Base-by-base conservation (phyloP, 2,329 filamentous ascomycete genomes). In the Colletotrichum salicis region DNA sequence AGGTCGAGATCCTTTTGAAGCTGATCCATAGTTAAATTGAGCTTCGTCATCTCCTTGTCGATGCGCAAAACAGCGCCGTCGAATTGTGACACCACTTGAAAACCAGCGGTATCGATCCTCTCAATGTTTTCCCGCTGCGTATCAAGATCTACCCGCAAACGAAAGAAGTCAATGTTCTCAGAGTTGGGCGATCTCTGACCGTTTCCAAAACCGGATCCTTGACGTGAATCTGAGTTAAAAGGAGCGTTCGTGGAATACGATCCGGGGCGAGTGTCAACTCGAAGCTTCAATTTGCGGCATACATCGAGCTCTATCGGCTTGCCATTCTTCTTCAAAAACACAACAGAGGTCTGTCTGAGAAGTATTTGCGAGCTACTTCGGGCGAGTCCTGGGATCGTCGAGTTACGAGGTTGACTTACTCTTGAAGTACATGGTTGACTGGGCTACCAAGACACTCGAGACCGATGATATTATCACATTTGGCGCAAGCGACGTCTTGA, bases 351-450 rank as follows among this genome's bases (percentile, higher is more conserved):
- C 45, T 74, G 71, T 8, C 78, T 78, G 8, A 85, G 76, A 15
- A 85, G 76, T 15, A 83, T 70, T 67, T 84, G 82, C 56, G 78
- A 78, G 31, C 83, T 85, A 41, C 72, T 10, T 73, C 69, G n/a
- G 57, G 33, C 62, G 8, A 22, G 41, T 31, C 19, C 6, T 5
- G 54, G 19, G n/a, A 61, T 24, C 13, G 31, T 33, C 41, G 31
- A 57, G 54, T n/a, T 24, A 11, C 15, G 29, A 31, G 15, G 48
- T 2, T 13, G n/a, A 73, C 80, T 74, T 73, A 85, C 84, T 79
- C 73, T 22, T 79, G 67, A 29, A 85, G 70, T 27, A 81, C 79
- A 73, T 85, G 82, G 58, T 83, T 83, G 1, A 76, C 57, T 0
- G 81, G 78, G 13, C 78, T 80, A 0, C 75, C 74, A 10, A 82